These are phyloP conservation scores for Herpetomonas muscarum DNA, from an alignment of 208 protist species.

Conservation along the genomic window DNA sequence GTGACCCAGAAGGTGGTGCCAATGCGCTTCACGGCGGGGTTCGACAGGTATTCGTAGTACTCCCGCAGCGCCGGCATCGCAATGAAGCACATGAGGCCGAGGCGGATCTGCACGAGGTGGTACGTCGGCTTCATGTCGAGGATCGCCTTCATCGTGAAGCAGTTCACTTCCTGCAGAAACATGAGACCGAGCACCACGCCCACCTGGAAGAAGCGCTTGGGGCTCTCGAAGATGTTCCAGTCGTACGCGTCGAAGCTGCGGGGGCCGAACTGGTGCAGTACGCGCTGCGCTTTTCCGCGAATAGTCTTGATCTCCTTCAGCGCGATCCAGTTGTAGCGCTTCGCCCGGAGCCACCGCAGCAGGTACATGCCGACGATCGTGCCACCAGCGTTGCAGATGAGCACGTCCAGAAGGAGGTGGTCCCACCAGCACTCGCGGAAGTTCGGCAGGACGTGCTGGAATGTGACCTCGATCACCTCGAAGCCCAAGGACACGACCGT, in stretches of 20 bases:
- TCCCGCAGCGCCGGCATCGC: constrained; percentile 88
- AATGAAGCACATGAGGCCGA: constrained; percentile 85
- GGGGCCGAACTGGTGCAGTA: constrained; percentile 83
- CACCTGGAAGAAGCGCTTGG: constrained; percentile 70
- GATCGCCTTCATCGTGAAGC: constrained; percentile 96
- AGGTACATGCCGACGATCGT: constrained; percentile 88
- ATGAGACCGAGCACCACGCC: constrained; percentile 62
- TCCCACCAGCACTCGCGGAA: constrained; percentile 99
- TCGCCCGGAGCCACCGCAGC: constrained; percentile 58
- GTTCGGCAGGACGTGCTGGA: constrained; percentile 95
- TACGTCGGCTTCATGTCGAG: constrained; percentile 89
- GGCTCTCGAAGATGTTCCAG: constrained; percentile 86
- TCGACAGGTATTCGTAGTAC: constrained; percentile 91
- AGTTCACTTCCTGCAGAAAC: constrained; percentile 93
- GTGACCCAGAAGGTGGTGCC: constrained; percentile 89
- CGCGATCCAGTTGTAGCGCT: constrained; percentile 78
- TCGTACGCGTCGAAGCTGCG: constrained; percentile 78
- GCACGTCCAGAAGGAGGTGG: constrained; percentile 93
- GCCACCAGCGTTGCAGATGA: constrained; percentile 94
- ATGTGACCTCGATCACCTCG: constrained; percentile 94
- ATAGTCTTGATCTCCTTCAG: constrained; percentile 56
- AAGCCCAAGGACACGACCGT: constrained; percentile 89
- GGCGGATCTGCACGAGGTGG: constrained; percentile 81
- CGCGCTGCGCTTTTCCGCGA: constrained; percentile 54
- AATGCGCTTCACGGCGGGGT: constrained; percentile 70